Percentiles rank a stretch among this genome's conserved stretches.
Conservation (phyloP, 805 yeast genomes). For the Metschnikowia santaceciliae region DNA sequence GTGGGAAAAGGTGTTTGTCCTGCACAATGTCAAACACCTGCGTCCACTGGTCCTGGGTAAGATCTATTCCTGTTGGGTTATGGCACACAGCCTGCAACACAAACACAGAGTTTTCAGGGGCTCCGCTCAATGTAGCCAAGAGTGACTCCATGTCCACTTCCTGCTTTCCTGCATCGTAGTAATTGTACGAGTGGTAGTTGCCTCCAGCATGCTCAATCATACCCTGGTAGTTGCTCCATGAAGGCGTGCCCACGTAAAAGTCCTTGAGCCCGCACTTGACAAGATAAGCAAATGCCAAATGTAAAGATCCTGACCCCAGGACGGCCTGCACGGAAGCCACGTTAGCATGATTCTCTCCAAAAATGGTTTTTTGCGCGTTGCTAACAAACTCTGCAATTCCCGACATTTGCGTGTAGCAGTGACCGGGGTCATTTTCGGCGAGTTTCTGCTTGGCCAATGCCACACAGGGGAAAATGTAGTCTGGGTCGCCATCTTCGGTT, state of each 20-base stretch:
- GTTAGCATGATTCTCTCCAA: constrained; percentile 30
- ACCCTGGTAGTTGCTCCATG: constrained; percentile 38
- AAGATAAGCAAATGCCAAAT: constrained; percentile 33
- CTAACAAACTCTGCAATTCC: constrained; percentile 37
- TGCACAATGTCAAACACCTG: constrained; percentile 25
- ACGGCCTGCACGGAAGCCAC: constrained; percentile 37
- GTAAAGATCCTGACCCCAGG: constrained; percentile 42
- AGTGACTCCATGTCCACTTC: constrained; percentile 28
- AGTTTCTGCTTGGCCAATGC: constrained; percentile 32
- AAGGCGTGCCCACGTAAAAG: constrained; percentile 35
- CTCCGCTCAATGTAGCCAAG: constrained; percentile 24
- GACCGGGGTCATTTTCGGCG: constrained; percentile 36
- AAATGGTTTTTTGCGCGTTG: constrained; percentile 33
- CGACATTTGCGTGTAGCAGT: constrained; percentile 40
- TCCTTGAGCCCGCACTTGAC: constrained; percentile 14
- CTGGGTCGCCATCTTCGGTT: constrained; percentile 31
- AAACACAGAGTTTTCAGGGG: constrained; percentile 32
- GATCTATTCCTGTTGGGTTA: constrained; percentile 44
- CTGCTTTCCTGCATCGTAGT: constrained; percentile 28
- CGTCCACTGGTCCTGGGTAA: constrained; percentile 34
- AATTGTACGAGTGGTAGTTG: constrained; percentile 23
- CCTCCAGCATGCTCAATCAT: constrained; percentile 34
- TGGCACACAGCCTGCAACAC: constrained; percentile 43
- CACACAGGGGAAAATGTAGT: constrained; percentile 37
- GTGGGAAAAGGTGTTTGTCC: constrained; percentile 23